Conservation (phyloP, 176 grass and related monocot genomes). For the Oryza meridionalis region DNA sequence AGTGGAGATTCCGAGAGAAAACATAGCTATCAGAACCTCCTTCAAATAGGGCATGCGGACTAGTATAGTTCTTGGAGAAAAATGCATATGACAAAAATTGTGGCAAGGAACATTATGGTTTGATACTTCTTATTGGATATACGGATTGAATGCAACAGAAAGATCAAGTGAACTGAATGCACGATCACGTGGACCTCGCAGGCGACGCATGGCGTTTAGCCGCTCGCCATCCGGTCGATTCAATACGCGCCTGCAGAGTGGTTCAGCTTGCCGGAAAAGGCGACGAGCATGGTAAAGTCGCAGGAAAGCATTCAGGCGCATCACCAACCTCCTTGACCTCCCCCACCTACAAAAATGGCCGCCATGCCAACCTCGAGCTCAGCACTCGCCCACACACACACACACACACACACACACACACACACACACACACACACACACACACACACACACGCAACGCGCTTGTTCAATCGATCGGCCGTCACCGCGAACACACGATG, state of each 20-base stretch:
- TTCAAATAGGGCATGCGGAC: too few species aligned
- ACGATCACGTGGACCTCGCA: neutral
- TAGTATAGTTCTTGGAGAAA: too few species aligned
- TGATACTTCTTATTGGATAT: neutral
- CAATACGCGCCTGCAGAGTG: neutral
- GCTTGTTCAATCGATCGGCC: too few species aligned
- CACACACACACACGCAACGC: neutral
- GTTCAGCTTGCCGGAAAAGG: neutral
- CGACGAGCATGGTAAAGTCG: neutral
- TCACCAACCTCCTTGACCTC: slow-evolving; percentile 47
- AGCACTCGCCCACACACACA: neutral
- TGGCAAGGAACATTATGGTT: too few species aligned
- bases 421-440: too few species aligned
- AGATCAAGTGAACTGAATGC: neutral
- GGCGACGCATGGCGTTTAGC: neutral
- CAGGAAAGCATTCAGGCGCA: slow-evolving; percentile 12
- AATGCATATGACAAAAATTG: too few species aligned
- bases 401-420: neutral
- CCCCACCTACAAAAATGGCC: slow-evolving; percentile 31
- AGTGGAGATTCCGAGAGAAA: too few species aligned
- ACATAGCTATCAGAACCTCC: too few species aligned
- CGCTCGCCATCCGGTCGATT: neutral
- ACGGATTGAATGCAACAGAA: neutral
- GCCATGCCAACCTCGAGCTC: neutral
- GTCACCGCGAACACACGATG: neutral